These are phyloP conservation scores for Sporothrix globosa DNA, from an alignment of 2,329 filamentous ascomycete genomes.

Conservation along the genomic window DNA sequence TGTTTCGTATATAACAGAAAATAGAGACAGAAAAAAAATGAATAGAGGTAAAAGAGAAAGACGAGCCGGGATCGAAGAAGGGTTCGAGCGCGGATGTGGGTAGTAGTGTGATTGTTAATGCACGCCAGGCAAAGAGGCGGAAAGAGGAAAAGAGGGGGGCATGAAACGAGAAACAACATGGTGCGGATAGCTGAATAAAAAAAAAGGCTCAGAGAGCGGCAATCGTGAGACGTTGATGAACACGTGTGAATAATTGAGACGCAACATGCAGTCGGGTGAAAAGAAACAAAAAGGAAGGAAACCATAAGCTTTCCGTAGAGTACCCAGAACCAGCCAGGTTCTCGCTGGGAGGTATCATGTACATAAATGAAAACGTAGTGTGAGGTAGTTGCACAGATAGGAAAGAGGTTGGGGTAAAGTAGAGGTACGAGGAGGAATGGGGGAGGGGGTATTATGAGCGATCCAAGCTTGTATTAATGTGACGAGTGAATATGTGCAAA, in stretches of 20 bases:
- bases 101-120: conserved; percentile 17
- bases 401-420: neutral
- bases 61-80: neutral
- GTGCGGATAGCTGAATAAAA: neutral
- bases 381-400: neutral
- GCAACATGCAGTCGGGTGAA: conserved; percentile 3
- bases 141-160: neutral
- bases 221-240: conserved; percentile 22
- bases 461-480: conserved; percentile 37
- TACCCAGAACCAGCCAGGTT: conserved; percentile 37
- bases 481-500: conserved; percentile 21
- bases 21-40: neutral
- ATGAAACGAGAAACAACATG: conserved; percentile 4
- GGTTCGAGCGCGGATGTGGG: neutral
- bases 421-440: neutral
- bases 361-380: conserved; percentile 24
- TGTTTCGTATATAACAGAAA: conserved; percentile 22
- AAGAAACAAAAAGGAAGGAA: conserved; percentile 15
- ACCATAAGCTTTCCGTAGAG: conserved; percentile 29
- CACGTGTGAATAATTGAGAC: neutral
- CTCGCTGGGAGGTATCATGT: conserved; percentile 35
- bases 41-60: neutral
- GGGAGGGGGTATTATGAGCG: neutral
- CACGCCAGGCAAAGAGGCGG: conserved; percentile 18
- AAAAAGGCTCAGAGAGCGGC: conserved; percentile 15